A percentile compares a stretch with the other conserved stretches of the same genome.
phyloP scores from a whole-genome alignment of 768 basidiomycete genomes.

The Neoboletus magnificus region DNA sequence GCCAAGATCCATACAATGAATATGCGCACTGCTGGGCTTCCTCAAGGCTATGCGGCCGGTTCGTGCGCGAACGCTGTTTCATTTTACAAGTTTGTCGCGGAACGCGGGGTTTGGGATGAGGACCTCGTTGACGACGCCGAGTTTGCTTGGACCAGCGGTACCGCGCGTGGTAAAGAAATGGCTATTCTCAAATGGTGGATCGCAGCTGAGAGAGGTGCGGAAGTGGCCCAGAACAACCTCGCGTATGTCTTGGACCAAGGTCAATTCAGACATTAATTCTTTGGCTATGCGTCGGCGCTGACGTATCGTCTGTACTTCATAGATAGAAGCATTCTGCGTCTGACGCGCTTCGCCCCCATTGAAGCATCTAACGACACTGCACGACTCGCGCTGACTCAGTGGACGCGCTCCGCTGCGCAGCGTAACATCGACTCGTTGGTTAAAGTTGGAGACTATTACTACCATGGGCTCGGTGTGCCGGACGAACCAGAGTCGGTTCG shows the following conservation, averaged over 20 bases:
- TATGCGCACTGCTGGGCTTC: conserved; percentile 39
- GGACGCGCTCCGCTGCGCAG: conserved; percentile 92
- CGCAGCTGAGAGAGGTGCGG: conserved; percentile 88
- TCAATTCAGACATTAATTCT: conserved; percentile 35
- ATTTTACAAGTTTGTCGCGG: conserved; percentile 89
- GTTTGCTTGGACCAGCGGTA: conserved; percentile 63
- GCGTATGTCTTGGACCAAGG: conserved; percentile 93
- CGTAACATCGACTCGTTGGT: conserved; percentile 95
- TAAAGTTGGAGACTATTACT: conserved; percentile 98
- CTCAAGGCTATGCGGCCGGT: conserved; percentile 53
- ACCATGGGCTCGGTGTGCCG: conserved; percentile 78
- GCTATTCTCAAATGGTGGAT: conserved; percentile 95
- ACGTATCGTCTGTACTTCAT: not conserved
- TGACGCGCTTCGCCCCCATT: conserved; percentile 64
- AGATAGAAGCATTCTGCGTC: conserved; percentile 71
- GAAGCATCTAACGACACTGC: conserved; percentile 83
- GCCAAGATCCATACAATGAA: conserved; percentile 74
- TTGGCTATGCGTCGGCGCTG: conserved; percentile 29
- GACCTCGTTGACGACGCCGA: conserved; percentile 82
- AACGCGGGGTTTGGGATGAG: conserved; percentile 86
- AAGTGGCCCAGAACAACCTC: conserved; percentile 92
- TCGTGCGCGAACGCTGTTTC: conserved; percentile 89
- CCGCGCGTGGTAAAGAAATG: conserved; percentile 68
- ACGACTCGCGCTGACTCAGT: conserved; percentile 81
- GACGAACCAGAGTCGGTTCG: conserved; percentile 61